Conservation (phyloP, 768 basidiomycete genomes). For the Trametes meyenii region DNA sequence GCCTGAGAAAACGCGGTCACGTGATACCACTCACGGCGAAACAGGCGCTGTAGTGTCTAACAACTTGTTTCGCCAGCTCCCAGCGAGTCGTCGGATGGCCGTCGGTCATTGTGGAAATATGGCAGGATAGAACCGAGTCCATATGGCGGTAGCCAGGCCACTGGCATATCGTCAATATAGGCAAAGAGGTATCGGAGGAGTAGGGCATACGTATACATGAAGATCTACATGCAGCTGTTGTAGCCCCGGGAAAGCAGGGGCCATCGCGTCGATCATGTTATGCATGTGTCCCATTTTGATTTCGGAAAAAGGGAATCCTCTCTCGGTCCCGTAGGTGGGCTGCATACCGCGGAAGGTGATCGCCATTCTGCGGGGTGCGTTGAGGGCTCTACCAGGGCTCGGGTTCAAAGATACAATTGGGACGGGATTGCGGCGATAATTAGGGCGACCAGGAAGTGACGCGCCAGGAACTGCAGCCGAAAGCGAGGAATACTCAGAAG, state of each 20-base stretch:
- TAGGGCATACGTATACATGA: neutral
- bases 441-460: neutral
- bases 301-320: no score
- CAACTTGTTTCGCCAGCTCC: conserved; percentile 1
- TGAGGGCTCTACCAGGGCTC: no score
- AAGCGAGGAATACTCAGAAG: neutral
- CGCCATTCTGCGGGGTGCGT: no score
- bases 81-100: neutral
- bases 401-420: no score
- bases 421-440: no score
- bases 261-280: no score
- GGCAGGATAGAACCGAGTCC: neutral
- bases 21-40: neutral
- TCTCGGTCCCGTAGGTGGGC: no score
- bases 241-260: no score
- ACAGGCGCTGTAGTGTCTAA: neutral
- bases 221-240: neutral
- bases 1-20: neutral
- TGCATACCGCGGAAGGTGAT: no score
- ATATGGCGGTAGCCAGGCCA: conserved; percentile 16
- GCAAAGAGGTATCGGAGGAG: neutral
- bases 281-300: no score
- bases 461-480: neutral
- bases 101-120: neutral
- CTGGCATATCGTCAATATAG: neutral